phyloP scores from a whole-genome alignment of 2,329 filamentous ascomycete genomes.

The Apiospora marii region DNA sequence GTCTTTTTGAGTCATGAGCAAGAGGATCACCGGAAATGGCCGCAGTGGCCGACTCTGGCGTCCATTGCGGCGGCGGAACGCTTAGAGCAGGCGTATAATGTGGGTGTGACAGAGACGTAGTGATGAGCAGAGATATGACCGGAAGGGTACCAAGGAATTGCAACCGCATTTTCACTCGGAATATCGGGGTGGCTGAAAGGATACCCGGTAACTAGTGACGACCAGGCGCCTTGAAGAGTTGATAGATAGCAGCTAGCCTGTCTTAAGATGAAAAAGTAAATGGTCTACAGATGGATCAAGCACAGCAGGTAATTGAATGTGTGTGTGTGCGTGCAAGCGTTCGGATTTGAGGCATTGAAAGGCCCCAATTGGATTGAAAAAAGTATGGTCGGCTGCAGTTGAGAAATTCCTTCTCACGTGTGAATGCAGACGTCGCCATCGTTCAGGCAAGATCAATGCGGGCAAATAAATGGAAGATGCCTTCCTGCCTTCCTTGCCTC shows the following conservation, averaged over 20 bases:
- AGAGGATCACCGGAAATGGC: background rate
- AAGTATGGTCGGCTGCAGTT: background rate
- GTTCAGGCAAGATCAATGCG: conserved; percentile 11
- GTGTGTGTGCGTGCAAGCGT: background rate
- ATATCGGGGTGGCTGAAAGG: conserved; percentile 6
- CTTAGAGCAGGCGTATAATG: background rate
- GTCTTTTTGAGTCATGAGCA: background rate
- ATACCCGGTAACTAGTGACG: conserved; percentile 5
- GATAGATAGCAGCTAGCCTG: background rate
- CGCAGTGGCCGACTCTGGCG: background rate
- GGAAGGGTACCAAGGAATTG: background rate
- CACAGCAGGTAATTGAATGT: background rate
- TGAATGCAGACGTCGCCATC: background rate
- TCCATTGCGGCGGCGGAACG: background rate
- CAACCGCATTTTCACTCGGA: conserved; percentile 8
- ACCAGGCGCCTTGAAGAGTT: conserved; percentile 3
- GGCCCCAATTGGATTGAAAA: background rate
- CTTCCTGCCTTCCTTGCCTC: conserved; percentile 6
- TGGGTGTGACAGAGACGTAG: conserved; percentile 5
- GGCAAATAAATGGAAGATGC: background rate
- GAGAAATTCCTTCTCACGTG: background rate
- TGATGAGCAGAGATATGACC: background rate
- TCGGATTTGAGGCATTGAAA: background rate
- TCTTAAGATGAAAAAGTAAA: background rate
- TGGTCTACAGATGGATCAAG: background rate